Conservation (phyloP, 352 stramenopile species). For the Globisporangium takayamanum region DNA sequence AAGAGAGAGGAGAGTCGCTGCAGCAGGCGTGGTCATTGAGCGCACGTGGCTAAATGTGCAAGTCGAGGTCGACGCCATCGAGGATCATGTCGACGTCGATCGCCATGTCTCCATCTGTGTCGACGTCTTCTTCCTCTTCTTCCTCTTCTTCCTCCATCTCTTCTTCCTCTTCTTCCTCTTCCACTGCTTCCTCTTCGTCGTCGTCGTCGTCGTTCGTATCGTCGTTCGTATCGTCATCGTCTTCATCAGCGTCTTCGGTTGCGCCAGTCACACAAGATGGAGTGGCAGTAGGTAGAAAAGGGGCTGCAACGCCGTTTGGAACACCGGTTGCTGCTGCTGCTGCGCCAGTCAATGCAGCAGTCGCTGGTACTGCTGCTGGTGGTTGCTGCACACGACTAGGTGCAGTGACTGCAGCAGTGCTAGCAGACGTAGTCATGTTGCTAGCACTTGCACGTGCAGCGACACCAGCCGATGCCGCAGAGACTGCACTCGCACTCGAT, state of each 20-base stretch:
- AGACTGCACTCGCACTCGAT: neutral
- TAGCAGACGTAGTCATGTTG: neutral
- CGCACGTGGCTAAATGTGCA: conserved; percentile 12
- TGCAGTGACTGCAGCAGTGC: too few relatives aligned
- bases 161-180: conserved; percentile 32
- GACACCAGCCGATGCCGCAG: too few relatives aligned
- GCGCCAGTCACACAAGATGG: neutral
- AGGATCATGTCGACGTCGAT: conserved; percentile 19
- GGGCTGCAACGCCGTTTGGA: neutral
- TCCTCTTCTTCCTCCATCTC: conserved; percentile 12
- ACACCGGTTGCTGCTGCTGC: too few relatives aligned
- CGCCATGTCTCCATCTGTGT: conserved; percentile 16
- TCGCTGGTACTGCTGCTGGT: too few relatives aligned
- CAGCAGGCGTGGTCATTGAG: neutral
- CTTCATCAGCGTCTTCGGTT: neutral
- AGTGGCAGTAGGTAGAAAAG: neutral
- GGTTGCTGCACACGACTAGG: too few relatives aligned
- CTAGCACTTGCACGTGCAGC: neutral
- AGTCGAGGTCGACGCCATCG: conserved; percentile 23
- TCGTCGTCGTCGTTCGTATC: conserved; percentile 33
- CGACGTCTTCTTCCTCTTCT: conserved; percentile 28
- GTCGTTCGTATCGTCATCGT: conserved; percentile 9
- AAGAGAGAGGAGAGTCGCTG: neutral
- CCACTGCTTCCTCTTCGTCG: conserved; percentile 27
- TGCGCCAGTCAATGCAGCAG: neutral